Base-by-base conservation (phyloP, 805 yeast species). In the Ogataea polymorpha region DNA sequence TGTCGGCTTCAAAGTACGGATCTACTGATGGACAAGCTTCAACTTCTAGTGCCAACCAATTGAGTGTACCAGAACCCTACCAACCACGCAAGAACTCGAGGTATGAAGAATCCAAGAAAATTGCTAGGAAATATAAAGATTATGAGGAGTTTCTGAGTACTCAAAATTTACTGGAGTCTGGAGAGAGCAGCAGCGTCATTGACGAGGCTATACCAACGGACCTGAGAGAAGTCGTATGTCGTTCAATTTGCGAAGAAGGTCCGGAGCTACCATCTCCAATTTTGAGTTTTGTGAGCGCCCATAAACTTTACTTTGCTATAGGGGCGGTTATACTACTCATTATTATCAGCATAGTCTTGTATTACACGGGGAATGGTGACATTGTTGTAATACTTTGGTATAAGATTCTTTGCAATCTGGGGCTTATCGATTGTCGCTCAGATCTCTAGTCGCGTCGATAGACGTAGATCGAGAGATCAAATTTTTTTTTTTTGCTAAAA, bases 381-480 rank as follows among this genome's bases (percentile, higher is more conserved):
- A 32, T 28, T n/a, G 18, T 55, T 5, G 32, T 32, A 3, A 5
- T 27, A 4, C 16, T 56, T n/a, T 54, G 58, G 59, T 46, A 42
- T 17, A 45, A 33, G 15, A 35, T 53, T 6, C 38, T 56, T 9
- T 56, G 59, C 27, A 28, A 28, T 13, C 20, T 52, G 6, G 55
- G 55, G 6, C 5, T 55, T 12, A 26, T 49, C 12, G 31, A 41
- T 13, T 50, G 55, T 27, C 20, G 30, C 23, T 10, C 25, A 12
- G 15, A 10, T 21, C 10, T 10, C 16, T 16, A 18, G 23, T 14
- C 18, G 40, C 41, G 45, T 32, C 44, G 44, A 41, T 41, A 39
- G 46, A 26, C 42, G 25, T 25, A 13, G 10, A 17, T 28, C 20
- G 11, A 12, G 13, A 13, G 37, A 28, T 30, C 23, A n/a, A n/a